Base-by-base conservation (phyloP, 129 eudicot genomes). In the Flaveria linearis region DNA sequence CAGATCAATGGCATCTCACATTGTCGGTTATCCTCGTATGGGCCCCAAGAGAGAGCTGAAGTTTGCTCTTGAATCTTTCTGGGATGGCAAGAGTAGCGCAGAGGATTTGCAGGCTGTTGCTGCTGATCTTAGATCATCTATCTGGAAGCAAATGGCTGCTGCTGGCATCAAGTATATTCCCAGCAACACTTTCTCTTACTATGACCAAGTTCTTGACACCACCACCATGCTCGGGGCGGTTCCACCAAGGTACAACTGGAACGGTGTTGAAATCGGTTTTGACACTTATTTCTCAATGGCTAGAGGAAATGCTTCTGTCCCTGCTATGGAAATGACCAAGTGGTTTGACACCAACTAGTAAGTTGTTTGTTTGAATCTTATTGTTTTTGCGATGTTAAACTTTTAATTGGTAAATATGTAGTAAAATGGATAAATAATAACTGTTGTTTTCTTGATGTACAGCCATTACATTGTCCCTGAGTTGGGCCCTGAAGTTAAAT, bases 301-400 rank as follows among this genome's bases (percentile, higher is more conserved):
- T 66, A 89, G 99, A 86, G 99, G 99, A 78, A 94, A 94, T 82
- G 99, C 99, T 74, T 88, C 99, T 78, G 97, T 91, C 52, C 99
- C 99, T 51, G 99, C 99, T 68, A 91, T 94, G 99, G 99, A 94
- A 70, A 94, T 91, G 99, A 94, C 99, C 83, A 94, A 94, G 97
- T 94, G 99, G 99, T 94, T 94, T 50, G 99, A 94, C 92, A 94
- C 99, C 96, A 94, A 94, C 96, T 94, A 94, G 99, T 94, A 94
- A 89, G 99, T 88, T 60, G 22, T 15, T 30, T 9, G n/a, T 39
- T 5, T 15, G 2, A 52, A 63, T 73, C 60, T 74, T 23, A 17
- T 45, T 18, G 7, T 45, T 23, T 66, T 9, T 23, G 25, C 25
- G 33, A 0, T 79, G 13, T 68, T 64, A 17, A 55, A 55, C 26